Conservation (phyloP, 1,284 basidiomycete species). For the Cutaneotrichosporon sp. region DNA sequence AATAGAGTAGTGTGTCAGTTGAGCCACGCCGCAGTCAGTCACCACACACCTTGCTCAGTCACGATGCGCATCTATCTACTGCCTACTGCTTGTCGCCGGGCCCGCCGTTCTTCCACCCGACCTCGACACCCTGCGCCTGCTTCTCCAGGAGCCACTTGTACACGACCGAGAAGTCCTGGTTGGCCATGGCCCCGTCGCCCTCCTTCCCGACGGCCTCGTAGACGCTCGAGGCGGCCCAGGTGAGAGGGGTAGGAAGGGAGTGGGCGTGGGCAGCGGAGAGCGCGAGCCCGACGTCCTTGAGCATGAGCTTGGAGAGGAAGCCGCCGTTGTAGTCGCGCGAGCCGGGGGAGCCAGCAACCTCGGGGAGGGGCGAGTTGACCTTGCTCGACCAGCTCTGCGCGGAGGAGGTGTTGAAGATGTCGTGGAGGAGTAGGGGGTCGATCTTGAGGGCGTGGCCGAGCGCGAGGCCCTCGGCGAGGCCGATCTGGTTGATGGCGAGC, state of each 20-base stretch:
- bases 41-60: neutral
- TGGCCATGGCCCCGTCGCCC: slow-evolving; percentile 35
- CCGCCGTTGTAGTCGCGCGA: slow-evolving; percentile 40
- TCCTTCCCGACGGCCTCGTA: slow-evolving; percentile 46
- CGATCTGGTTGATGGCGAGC: slow-evolving; percentile 52
- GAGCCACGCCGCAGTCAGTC: too few species aligned
- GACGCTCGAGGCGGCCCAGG: slow-evolving; percentile 45
- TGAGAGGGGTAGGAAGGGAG: slow-evolving; percentile 43
- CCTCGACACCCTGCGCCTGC: slow-evolving; percentile 42
- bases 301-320: slow-evolving; percentile 48
- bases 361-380: slow-evolving; percentile 44
- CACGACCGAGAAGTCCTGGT: slow-evolving; percentile 50
- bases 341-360: slow-evolving; percentile 41
- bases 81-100: slow-evolving; percentile 19
- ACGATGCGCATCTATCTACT: neutral
- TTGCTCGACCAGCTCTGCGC: slow-evolving; percentile 49
- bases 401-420: slow-evolving; percentile 46
- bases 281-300: slow-evolving; percentile 50
- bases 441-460: slow-evolving; percentile 44
- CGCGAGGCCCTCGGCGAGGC: slow-evolving; percentile 46
- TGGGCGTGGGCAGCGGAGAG: slow-evolving; percentile 39
- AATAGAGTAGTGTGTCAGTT: too few species aligned
- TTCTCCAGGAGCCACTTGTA: slow-evolving; percentile 48
- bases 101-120: slow-evolving; percentile 44
- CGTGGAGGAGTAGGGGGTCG: slow-evolving; percentile 40